Evolutionary conservation across 805 yeast species (phyloP).

Genomic region (Myxozyma geophila): DNA sequence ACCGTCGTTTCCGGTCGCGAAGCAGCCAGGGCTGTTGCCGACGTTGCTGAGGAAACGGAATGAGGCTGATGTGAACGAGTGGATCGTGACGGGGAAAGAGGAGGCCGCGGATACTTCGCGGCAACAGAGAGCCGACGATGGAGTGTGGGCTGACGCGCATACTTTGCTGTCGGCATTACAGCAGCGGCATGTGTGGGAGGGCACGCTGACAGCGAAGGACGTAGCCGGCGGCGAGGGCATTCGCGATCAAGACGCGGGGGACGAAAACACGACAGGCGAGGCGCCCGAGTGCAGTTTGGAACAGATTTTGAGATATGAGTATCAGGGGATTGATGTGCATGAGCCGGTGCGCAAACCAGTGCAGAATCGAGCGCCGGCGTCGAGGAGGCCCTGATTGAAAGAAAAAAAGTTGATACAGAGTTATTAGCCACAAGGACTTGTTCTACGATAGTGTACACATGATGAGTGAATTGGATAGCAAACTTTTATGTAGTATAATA

Average conservation of each 20-base stretch:
- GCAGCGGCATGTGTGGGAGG: conserved; percentile 64
- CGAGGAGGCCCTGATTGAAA: neutral
- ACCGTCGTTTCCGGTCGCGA: conserved; percentile 80
- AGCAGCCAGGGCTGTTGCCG: conserved; percentile 79
- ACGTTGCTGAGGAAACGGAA: conserved; percentile 86
- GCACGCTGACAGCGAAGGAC: conserved; percentile 61
- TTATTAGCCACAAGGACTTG: too few species aligned
- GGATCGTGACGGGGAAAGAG: conserved; percentile 59
- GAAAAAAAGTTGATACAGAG: too few species aligned
- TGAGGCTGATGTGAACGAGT: conserved; percentile 85
- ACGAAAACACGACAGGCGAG: neutral
- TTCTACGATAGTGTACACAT: too few species aligned
- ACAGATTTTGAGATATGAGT: conserved; percentile 30
- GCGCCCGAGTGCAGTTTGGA: conserved; percentile 24
- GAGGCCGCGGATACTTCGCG: neutral
- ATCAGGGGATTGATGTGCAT: conserved; percentile 34
- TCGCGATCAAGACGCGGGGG: neutral
- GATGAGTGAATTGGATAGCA: conserved; percentile 20
- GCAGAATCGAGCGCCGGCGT: conserved; percentile 1
- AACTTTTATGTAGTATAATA: neutral
- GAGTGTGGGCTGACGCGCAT: conserved; percentile 67
- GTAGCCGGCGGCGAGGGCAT: conserved; percentile 1
- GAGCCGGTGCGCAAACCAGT: conserved; percentile 31
- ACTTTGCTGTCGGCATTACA: conserved; percentile 57
- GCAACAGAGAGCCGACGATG: conserved; percentile 54